Evolutionary conservation across 257 asterid species (phyloP).

Genomic region (Solanum appendiculatum): DNA sequence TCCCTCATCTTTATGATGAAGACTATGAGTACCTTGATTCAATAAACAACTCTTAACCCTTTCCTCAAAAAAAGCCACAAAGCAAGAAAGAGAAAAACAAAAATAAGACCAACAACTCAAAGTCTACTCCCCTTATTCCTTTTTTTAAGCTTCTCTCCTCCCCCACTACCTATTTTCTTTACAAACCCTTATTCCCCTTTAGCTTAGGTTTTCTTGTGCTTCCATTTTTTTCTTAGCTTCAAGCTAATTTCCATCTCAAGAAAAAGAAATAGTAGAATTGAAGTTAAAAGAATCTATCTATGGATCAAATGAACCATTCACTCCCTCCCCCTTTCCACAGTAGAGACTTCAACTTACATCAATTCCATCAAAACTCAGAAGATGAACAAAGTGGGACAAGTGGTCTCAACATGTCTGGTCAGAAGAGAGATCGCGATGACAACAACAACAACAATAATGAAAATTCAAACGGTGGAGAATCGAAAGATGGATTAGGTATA

Average conservation of each 20-base stretch:
- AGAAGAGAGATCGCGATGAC: constrained; percentile 43
- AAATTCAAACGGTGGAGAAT: not conserved
- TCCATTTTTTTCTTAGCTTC: constrained; percentile 1
- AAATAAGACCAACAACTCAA: constrained; percentile 6
- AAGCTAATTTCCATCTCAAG: not conserved
- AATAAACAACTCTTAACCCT: constrained; percentile 12
- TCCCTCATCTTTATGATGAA: constrained; percentile 4
- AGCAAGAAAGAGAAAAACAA: constrained; percentile 13
- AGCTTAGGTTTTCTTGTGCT: constrained; percentile 13
- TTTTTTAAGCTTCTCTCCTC: not conserved
- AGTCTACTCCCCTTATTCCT: constrained; percentile 8
- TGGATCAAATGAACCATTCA: constrained; percentile 19
- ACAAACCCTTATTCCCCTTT: constrained; percentile 5
- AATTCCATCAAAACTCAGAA: constrained; percentile 25
- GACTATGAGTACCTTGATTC: constrained; percentile 18
- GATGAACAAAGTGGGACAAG: constrained; percentile 71
- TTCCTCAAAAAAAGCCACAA: constrained; percentile 8
- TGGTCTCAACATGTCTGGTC: constrained; percentile 34
- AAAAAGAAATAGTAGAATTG: not conserved
- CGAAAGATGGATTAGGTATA: not conserved
- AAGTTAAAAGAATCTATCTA: not conserved
- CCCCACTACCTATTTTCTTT: constrained; percentile 18
- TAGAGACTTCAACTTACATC: constrained; percentile 65
- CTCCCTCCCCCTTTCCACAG: constrained; percentile 83
- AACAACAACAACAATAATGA: constrained; percentile 15